Base-by-base conservation (phyloP, 331 rosid genomes). In the Quercus phellos region DNA sequence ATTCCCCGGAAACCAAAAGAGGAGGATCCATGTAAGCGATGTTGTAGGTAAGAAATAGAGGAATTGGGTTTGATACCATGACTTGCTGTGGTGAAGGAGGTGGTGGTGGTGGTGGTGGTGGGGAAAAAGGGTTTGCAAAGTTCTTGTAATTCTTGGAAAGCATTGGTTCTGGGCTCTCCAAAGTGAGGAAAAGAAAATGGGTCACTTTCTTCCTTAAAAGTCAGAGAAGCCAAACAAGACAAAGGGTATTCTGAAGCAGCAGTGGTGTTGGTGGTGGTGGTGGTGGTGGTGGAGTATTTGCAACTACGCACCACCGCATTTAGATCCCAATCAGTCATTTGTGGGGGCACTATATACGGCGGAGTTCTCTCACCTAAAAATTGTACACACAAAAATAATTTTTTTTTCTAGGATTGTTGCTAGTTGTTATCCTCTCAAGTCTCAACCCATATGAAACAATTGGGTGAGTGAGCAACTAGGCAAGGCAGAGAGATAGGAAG, bases 271-370 rank as follows among this genome's bases (percentile, higher is more conserved):
- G 74, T 19, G n/a, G 69, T 17, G 26, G 26, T 24, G 66, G 73
- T 29, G 38, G 75, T 16, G 29, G 72, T 22, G 61, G 51, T 34
- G 38, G 82, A 34, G 12, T 92, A 64, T 73, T 79, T 90, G 81
- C 90, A 91, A 43, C 98, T 82, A 61, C 94, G 66, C 24, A 94
- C 98, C 22, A 94, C 86, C 19, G 98, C 97, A 55, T 78, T 70
- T 35, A 94, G 92, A 89, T 91, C 98, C 98, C 98, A 94, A 4
- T 90, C 90, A 0, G 79, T 87, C 90, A 88, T 89, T 89, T 61
- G 27, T 12, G 6, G 26, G 14, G 3, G 13, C 50, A 9, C 29
- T 63, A 24, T 46, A 16, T 24, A 7, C 2, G 34, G 60, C 30
- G 14, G 18, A 5, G 51, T 16, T 24, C 26, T 50, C 29, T 68